phyloP scores from a whole-genome alignment of 2,329 filamentous ascomycete species.

The Alternaria ventricosa region DNA sequence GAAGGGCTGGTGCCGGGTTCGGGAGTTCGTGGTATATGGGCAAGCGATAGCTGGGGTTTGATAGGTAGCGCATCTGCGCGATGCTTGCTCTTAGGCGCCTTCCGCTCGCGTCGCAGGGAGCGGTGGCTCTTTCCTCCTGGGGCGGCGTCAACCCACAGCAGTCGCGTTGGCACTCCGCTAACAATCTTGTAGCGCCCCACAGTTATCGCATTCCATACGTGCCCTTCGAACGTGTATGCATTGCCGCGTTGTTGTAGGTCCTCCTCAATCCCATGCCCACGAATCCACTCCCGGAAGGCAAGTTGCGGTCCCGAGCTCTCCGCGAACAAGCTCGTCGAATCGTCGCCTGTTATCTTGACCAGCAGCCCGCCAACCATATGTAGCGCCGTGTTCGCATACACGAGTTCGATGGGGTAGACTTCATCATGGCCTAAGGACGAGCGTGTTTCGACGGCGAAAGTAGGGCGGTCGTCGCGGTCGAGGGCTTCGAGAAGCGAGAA shows the following conservation, averaged over 20 bases:
- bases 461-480: conserved; percentile 31
- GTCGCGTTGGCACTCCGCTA: conserved; percentile 30
- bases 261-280: conserved; percentile 13
- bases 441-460: conserved; percentile 28
- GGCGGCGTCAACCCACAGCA: conserved; percentile 16
- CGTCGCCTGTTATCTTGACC: conserved; percentile 24
- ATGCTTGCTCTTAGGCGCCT: conserved; percentile 54
- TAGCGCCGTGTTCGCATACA: conserved; percentile 38
- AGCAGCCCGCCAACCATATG: conserved; percentile 21
- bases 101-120: conserved; percentile 18
- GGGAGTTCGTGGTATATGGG: not conserved
- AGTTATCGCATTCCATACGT: conserved; percentile 35
- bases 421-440: conserved; percentile 9
- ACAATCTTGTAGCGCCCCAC: conserved; percentile 35
- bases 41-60: conserved; percentile 32
- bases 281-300: conserved; percentile 39
- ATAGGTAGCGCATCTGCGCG: conserved; percentile 45
- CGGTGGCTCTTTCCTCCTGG: conserved; percentile 3
- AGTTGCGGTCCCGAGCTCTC: conserved; percentile 21
- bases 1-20: not conserved
- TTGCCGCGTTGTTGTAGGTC: conserved; percentile 18
- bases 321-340: conserved; percentile 18
- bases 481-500: conserved; percentile 30
- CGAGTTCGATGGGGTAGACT: conserved; percentile 16
- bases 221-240: conserved; percentile 32